These are phyloP conservation scores for Neoascochyta sp. DNA, from an alignment of 2,329 filamentous ascomycete species.

Conservation along the genomic window DNA sequence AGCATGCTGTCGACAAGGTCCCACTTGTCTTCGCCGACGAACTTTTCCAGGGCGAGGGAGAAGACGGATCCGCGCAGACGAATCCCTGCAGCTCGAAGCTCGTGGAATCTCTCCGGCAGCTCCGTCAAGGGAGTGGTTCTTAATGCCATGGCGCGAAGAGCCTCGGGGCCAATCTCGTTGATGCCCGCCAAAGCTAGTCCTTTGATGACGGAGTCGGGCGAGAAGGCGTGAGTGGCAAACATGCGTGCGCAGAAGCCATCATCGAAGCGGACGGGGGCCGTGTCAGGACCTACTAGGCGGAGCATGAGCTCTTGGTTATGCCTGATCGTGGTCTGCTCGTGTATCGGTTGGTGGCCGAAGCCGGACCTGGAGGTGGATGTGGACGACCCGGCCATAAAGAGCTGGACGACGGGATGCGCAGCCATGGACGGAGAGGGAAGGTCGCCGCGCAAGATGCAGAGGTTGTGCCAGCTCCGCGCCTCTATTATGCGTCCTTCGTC, in stretches of 20 bases:
- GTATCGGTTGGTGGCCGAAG: conserved; percentile 6
- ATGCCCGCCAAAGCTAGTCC: conserved; percentile 69
- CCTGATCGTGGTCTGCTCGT: conserved; percentile 13
- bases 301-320: conserved; percentile 34
- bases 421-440: conserved; percentile 35
- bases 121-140: conserved; percentile 56
- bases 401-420: conserved; percentile 25
- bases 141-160: conserved; percentile 72
- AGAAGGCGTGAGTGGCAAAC: conserved; percentile 74
- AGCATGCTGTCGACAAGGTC: conserved; percentile 52
- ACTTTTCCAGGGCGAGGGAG: conserved; percentile 59
- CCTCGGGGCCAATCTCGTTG: conserved; percentile 67
- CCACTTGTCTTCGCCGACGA: conserved; percentile 57
- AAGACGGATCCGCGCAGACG: conserved; percentile 61
- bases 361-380: conserved; percentile 6
- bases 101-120: conserved; percentile 57
- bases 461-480: conserved; percentile 41
- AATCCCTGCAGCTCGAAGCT: conserved; percentile 62
- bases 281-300: conserved; percentile 40
- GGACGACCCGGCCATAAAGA: conserved; percentile 27
- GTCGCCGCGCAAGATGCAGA: conserved; percentile 38
- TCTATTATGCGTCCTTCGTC: conserved; percentile 17
- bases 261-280: conserved; percentile 45
- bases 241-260: conserved; percentile 73
- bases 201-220: conserved; percentile 67